Percentiles rank a stretch among this genome's conserved stretches.
Evolutionary conservation across 257 asterid species (phyloP).

Genomic region (Solanum infundibuliforme): DNA sequence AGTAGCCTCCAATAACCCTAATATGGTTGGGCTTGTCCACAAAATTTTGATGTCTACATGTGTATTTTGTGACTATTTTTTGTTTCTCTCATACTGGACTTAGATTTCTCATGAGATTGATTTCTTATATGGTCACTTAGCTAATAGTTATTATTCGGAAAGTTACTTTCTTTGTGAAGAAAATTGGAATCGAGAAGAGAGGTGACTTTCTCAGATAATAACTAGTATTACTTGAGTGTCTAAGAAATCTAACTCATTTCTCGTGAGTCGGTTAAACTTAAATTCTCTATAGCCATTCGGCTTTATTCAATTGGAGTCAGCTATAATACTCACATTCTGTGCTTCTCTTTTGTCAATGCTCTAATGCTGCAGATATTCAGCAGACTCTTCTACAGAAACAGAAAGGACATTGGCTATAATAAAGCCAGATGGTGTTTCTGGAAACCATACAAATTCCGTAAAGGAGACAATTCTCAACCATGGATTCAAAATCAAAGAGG

Average conservation of each 20-base stretch:
- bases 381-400: slow-evolving; percentile 24
- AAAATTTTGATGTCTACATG: not conserved
- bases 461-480: slow-evolving; percentile 46
- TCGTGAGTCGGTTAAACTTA: not conserved
- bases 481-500: slow-evolving; percentile 49
- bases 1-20: too few relatives aligned
- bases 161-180: not conserved
- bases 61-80: not conserved
- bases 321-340: not conserved
- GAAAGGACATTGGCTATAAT: slow-evolving; percentile 73
- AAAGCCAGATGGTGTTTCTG: slow-evolving; percentile 76
- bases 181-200: not conserved
- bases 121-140: not conserved
- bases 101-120: not conserved
- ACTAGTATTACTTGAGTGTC: not conserved
- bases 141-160: not conserved
- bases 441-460: slow-evolving; percentile 39
- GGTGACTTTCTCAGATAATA: not conserved
- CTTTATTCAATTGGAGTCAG: not conserved
- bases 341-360: slow-evolving; percentile 3
- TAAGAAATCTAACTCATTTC: not conserved
- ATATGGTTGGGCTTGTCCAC: not conserved
- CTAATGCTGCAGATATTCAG: slow-evolving; percentile 28
- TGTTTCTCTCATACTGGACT: not conserved
- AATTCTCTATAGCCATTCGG: not conserved